Base-by-base conservation (phyloP, 768 basidiomycete genomes). In the Mrakia gelida region DNA sequence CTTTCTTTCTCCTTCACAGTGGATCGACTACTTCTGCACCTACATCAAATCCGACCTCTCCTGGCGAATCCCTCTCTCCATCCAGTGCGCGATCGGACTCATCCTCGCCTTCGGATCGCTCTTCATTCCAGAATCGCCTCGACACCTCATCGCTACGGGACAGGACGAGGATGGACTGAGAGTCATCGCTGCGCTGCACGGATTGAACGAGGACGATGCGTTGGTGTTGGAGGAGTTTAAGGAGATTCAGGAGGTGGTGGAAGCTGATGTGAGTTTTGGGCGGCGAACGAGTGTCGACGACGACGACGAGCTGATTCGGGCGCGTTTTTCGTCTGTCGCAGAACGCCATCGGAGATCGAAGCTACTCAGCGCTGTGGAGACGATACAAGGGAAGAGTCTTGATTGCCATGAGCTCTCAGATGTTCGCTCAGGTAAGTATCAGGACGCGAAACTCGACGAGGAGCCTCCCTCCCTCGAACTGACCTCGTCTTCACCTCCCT, bases 1-100 rank as follows among this genome's bases (percentile, higher is more conserved):
- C 8, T 21, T 54, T 32, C 61, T 26, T 45, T 21, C n/a, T n/a
- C n/a, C n/a, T 43, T 28, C 28, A 18, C 67, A 83, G 80, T 98
- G 95, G 95, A 90, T 91, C 70, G 95, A 94, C 84, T 98, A 98
- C 84, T 93, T 94, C 81, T 92, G 91, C 83, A 95, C 94, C 1
- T 98, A 88, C 86, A 88, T 97, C 70, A 88, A 92, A 41, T 92
- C 91, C 11, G 90, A 97, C 84, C 84, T 90, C 71, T 90, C 93
- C n/a, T 98, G 95, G 95, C 88, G 95, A 56, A 87, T 95, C 77
- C 95, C 95, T 21, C 88, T 98, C 45, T 90, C 91, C 80, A 86
- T 96, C 4, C 95, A 78, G 32, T 28, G 26, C 81, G 84, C 95
- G 63, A 95, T 96, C 78, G 95, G 95, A 34, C 81, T 86, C 16